A percentile compares a stretch with the other conserved stretches of the same genome.
Conservation (phyloP, 352 stramenopile species). For the Phytopythium oedochilum region DNA sequence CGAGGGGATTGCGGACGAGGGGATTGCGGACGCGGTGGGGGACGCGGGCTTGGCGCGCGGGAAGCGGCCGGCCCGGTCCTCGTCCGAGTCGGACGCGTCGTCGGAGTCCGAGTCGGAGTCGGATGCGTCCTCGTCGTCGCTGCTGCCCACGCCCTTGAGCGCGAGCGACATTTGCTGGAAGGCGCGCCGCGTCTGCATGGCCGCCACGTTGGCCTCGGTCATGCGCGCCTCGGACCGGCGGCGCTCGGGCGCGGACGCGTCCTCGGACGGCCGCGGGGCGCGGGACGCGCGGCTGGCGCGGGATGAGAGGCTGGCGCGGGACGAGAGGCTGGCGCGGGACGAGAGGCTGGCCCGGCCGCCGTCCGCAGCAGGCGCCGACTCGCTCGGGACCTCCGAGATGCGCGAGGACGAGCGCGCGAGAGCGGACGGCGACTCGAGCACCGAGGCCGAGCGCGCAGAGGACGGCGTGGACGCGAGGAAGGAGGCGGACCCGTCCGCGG, state of each 20-base stretch:
- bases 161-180: conserved; percentile 86
- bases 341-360: too few species aligned
- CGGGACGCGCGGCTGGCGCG: too few species aligned
- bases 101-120: conserved; percentile 44
- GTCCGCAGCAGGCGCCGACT: background rate
- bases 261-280: conserved; percentile 1
- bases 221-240: conserved; percentile 23
- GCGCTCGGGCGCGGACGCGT: conserved; percentile 3
- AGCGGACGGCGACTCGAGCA: background rate
- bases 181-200: conserved; percentile 68
- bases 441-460: background rate
- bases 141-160: background rate
- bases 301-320: too few species aligned
- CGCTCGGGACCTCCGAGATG: background rate
- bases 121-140: conserved; percentile 61
- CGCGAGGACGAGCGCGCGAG: conserved; percentile 1
- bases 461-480: conserved; percentile 2
- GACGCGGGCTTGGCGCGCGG: conserved; percentile 5
- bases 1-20: conserved; percentile 16
- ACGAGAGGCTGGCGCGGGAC: too few species aligned
- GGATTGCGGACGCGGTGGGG: conserved; percentile 36
- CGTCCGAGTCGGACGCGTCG: conserved; percentile 5
- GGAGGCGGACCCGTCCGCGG: background rate
- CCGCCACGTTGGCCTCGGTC: conserved; percentile 62
- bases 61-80: background rate